Percentiles rank a stretch among this genome's conserved stretches.
Conservation (phyloP, 2,329 filamentous ascomycete species). For the Calonectria multiphialidica region DNA sequence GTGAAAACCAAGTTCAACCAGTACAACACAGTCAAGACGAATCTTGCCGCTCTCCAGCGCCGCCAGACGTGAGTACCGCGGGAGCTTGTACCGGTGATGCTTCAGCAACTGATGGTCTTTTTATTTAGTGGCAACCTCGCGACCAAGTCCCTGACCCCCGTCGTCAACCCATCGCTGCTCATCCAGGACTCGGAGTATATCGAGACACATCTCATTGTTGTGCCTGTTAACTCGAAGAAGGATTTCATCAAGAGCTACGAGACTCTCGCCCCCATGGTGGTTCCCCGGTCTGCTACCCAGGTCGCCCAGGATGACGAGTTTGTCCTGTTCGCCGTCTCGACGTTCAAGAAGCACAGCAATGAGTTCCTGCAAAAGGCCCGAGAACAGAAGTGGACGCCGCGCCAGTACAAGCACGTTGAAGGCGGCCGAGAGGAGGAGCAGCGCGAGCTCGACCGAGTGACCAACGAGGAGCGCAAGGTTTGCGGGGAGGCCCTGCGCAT, state of each 20-base stretch:
- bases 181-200: slow-evolving; percentile 95
- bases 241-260: slow-evolving; percentile 94
- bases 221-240: slow-evolving; percentile 83
- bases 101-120: slow-evolving; percentile 18
- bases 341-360: slow-evolving; percentile 89
- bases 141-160: slow-evolving; percentile 91
- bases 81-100: background rate
- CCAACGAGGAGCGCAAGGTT: slow-evolving; percentile 88
- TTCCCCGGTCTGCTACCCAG: slow-evolving; percentile 86
- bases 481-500: slow-evolving; percentile 93
- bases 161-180: slow-evolving; percentile 84
- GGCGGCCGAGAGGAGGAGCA: slow-evolving; percentile 91
- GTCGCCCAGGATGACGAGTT: slow-evolving; percentile 92
- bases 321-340: slow-evolving; percentile 86
- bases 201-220: slow-evolving; percentile 92
- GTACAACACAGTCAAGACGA: slow-evolving; percentile 92
- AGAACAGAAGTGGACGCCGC: slow-evolving; percentile 93
- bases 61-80: slow-evolving; percentile 79
- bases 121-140: slow-evolving; percentile 83
- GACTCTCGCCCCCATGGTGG: slow-evolving; percentile 89
- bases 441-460: slow-evolving; percentile 84
- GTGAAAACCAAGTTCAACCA: slow-evolving; percentile 95
- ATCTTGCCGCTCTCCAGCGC: slow-evolving; percentile 82
- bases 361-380: slow-evolving; percentile 95
- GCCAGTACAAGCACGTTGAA: slow-evolving; percentile 93